Conservation (phyloP, 106 monocot species). For the Gastrodia elata region DNA sequence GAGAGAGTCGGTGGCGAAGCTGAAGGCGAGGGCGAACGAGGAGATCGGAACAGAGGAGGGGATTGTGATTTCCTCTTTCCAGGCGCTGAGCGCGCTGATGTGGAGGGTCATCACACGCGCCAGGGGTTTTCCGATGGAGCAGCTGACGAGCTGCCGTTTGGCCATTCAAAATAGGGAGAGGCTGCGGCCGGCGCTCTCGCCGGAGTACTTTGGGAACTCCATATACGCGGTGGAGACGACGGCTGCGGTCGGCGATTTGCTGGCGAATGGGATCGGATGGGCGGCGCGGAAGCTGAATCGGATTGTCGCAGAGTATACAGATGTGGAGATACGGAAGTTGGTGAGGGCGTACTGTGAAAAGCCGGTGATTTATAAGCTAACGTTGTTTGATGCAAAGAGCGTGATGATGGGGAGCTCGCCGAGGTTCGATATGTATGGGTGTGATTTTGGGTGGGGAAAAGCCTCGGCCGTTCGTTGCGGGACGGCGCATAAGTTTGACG, state of each 20-base stretch:
- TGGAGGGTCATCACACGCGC: slow-evolving; percentile 56
- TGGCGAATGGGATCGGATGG: slow-evolving; percentile 44
- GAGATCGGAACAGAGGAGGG: slow-evolving; percentile 6
- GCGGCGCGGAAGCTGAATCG: slow-evolving; percentile 26
- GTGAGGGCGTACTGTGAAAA: slow-evolving; percentile 21
- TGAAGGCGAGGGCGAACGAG: slow-evolving; percentile 49
- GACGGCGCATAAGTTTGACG: slow-evolving; percentile 35
- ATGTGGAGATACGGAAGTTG: slow-evolving; percentile 20
- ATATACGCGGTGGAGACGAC: slow-evolving; percentile 15
- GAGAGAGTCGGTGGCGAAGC: slow-evolving; percentile 15
- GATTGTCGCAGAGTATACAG: slow-evolving; percentile 22
- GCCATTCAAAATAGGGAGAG: slow-evolving; percentile 39
- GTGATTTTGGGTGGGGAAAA: slow-evolving; percentile 52
- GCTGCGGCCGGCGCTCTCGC: slow-evolving; percentile 38
- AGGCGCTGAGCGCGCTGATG: slow-evolving; percentile 37
- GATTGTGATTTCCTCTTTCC: slow-evolving; percentile 31
- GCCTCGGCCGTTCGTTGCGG: slow-evolving; percentile 27
- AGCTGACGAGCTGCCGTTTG: slow-evolving; percentile 22
- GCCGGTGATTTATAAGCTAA: slow-evolving; percentile 19
- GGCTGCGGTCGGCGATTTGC: slow-evolving; percentile 38
- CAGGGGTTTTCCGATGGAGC: slow-evolving; percentile 13
- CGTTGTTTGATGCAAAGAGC: slow-evolving; percentile 14
- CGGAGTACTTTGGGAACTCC: slow-evolving; percentile 68
- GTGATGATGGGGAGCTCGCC: slow-evolving; percentile 39
- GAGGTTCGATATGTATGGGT: slow-evolving; percentile 48